A percentile compares a stretch with the other conserved stretches of the same genome.
Evolutionary conservation across 192 early-diverging fungal genomes (phyloP).

Genomic region (Obelidium mucronatum): DNA sequence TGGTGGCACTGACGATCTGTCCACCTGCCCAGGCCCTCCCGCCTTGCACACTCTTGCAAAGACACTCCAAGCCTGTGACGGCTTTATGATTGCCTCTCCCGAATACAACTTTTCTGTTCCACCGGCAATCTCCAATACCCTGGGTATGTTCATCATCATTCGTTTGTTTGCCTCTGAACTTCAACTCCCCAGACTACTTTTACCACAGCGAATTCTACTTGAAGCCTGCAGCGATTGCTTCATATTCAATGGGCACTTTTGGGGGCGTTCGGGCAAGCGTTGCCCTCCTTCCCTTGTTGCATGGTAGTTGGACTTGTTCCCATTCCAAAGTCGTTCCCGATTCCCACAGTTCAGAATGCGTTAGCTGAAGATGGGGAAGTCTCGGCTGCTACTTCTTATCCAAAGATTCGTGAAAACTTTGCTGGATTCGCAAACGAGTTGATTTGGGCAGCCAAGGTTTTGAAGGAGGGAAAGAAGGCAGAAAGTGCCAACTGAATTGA

Average conservation of each 20-base stretch:
- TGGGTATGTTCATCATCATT: too few relatives aligned
- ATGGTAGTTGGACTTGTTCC: constrained; percentile 35
- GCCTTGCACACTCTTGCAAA: constrained; percentile 17
- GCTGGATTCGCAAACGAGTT: constrained; percentile 31
- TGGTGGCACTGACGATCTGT: too few relatives aligned
- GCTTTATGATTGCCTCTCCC: constrained; percentile 38
- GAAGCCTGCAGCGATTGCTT: constrained; percentile 42
- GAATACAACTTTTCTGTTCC: constrained; percentile 50
- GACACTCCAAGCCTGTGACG: constrained; percentile 32
- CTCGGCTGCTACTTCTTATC: not conserved
- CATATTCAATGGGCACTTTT: constrained; percentile 43
- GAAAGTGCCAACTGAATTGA: too few relatives aligned
- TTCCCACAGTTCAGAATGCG: constrained; percentile 25
- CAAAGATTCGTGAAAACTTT: not conserved
- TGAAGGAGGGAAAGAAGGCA: constrained; percentile 23
- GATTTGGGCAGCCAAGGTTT: constrained; percentile 25
- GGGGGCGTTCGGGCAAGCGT: constrained; percentile 40
- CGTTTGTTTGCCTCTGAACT: too few relatives aligned
- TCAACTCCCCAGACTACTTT: too few relatives aligned
- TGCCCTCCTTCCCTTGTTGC: constrained; percentile 29
- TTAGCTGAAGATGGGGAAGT: constrained; percentile 33
- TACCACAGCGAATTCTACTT: constrained; percentile 26
- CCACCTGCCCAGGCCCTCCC: constrained; percentile 21
- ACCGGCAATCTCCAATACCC: constrained; percentile 44
- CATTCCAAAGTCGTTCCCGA: constrained; percentile 35